These are phyloP conservation scores for Aspergillus persii DNA, from an alignment of 2,329 filamentous ascomycete genomes.

Conservation along the genomic window DNA sequence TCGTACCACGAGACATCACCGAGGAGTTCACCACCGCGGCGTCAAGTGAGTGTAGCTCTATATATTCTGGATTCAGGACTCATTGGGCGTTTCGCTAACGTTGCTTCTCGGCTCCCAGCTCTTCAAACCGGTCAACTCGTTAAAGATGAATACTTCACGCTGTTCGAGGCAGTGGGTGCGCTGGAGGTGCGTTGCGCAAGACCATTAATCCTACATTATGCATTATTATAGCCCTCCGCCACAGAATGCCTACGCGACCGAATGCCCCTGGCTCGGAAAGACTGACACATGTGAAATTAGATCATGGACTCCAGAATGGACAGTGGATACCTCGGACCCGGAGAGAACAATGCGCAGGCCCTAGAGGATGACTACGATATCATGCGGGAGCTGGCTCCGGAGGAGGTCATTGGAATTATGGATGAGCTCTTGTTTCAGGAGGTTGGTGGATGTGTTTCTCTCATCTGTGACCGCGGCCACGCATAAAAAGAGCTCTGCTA, in stretches of 20 bases:
- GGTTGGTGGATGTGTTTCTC: conserved; percentile 46
- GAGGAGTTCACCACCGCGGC: conserved; percentile 53
- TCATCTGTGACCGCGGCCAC: too few species aligned
- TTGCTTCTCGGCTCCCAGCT: conserved; percentile 48
- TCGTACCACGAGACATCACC: conserved; percentile 53
- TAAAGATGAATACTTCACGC: conserved; percentile 90
- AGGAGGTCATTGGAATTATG: conserved; percentile 87
- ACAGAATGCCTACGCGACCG: neutral
- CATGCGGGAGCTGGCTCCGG: conserved; percentile 63
- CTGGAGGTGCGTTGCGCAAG: conserved; percentile 51
- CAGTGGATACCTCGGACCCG: conserved; percentile 76
- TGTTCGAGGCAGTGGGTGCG: conserved; percentile 88
- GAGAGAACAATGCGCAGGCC: conserved; percentile 57
- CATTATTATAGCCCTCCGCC: neutral
- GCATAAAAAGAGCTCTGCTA: conserved; percentile 4
- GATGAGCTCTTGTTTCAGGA: conserved; percentile 89
- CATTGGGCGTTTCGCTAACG: conserved; percentile 3
- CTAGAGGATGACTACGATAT: conserved; percentile 82
- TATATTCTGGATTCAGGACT: neutral
- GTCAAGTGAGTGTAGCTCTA: conserved; percentile 39
- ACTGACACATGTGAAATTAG: conserved; percentile 48
- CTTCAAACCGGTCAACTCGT: conserved; percentile 77
- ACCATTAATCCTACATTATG: neutral
- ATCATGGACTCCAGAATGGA: conserved; percentile 99
- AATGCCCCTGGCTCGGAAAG: neutral